Conservation (phyloP, 1,284 basidiomycete genomes). For the Ganoderma lucidum region DNA sequence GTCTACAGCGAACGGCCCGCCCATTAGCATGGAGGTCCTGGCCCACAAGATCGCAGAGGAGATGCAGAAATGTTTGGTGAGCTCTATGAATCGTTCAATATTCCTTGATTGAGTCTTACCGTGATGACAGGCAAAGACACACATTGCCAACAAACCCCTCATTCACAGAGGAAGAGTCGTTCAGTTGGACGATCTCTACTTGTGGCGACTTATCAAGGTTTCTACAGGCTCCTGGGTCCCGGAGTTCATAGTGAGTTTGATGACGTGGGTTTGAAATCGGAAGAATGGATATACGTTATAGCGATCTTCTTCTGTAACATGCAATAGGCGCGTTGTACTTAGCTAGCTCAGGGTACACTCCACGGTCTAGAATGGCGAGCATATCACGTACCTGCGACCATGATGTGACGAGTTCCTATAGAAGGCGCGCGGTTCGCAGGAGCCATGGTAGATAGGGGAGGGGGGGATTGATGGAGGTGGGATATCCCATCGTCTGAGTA, state of each 20-base stretch:
- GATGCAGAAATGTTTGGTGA: constrained; percentile 7
- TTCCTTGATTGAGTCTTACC: background rate
- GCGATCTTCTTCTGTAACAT: background rate
- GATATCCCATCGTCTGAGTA: background rate
- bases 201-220: background rate
- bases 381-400: background rate
- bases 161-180: background rate
- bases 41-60: constrained; percentile 16
- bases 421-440: background rate
- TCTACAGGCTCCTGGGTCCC: constrained; percentile 9
- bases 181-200: background rate
- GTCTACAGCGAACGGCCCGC: constrained; percentile 4
- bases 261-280: background rate
- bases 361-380: background rate
- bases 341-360: background rate
- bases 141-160: background rate
- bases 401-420: background rate
- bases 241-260: background rate
- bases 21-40: background rate
- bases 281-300: background rate
- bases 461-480: background rate
- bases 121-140: background rate
- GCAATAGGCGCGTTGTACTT: background rate
- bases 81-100: background rate
- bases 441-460: background rate